Percentiles rank a stretch among this genome's conserved stretches.
phyloP scores from a whole-genome alignment of 306 rosid genomes.

The Castanopsis chinensis region DNA sequence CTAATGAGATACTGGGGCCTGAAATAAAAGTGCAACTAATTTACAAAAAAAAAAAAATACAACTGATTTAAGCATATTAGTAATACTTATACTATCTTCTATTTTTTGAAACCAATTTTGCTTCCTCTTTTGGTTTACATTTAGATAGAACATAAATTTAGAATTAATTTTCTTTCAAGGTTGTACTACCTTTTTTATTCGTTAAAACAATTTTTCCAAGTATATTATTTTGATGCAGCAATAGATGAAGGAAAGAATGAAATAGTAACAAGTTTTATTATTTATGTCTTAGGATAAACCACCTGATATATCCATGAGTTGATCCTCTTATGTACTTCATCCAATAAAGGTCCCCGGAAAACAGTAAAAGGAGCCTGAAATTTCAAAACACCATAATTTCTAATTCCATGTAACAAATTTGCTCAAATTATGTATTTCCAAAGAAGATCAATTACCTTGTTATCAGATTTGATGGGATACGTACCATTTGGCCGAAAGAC shows the following conservation, averaged over 20 bases:
- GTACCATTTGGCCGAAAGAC: constrained; percentile 58
- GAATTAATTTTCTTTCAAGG: too few species aligned
- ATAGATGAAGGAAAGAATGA: constrained; percentile 9
- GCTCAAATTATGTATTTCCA: background rate
- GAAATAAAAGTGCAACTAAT: too few species aligned
- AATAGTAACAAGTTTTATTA: background rate
- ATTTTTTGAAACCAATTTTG: too few species aligned
- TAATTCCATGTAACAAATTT: too few species aligned
- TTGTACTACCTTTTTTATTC: background rate
- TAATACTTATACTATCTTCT: too few species aligned
- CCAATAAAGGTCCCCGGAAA: constrained; percentile 43
- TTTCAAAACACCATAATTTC: background rate
- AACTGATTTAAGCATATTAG: too few species aligned
- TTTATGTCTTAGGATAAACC: background rate
- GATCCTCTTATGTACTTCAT: constrained; percentile 56
- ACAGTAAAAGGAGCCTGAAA: constrained; percentile 45
- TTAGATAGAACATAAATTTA: too few species aligned
- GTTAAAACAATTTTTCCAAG: background rate
- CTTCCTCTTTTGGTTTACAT: too few species aligned
- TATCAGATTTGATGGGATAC: constrained; percentile 32
- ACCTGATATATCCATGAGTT: constrained; percentile 56
- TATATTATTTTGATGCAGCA: background rate
- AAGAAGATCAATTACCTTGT: constrained; percentile 27
- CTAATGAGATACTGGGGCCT: too few species aligned
- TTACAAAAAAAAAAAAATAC: too few species aligned